Evolutionary conservation across 225 moss, liverwort and hornwort genomes (phyloP).

Genomic region (Climacium dendroides): DNA sequence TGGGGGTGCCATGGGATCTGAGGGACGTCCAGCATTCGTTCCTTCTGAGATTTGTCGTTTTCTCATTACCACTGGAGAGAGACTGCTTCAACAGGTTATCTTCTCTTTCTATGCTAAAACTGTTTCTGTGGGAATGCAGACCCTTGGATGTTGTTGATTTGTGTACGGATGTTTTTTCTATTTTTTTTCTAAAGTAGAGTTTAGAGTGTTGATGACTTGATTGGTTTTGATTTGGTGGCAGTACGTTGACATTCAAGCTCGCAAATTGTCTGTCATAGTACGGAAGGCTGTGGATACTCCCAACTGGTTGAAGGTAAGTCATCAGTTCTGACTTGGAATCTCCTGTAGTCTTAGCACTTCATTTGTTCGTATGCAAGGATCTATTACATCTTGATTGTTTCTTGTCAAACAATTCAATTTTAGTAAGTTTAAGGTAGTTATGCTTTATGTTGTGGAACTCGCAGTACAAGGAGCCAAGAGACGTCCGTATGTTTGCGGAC

Average conservation of each 20-base stretch:
- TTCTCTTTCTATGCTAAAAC: neutral
- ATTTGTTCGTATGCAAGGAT: neutral
- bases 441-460: neutral
- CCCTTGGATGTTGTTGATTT: neutral
- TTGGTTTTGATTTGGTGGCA: constrained; percentile 21
- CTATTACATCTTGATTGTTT: neutral
- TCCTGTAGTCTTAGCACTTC: neutral
- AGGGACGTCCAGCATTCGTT: constrained; percentile 86
- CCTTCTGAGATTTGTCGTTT: constrained; percentile 93
- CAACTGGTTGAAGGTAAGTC: constrained; percentile 80
- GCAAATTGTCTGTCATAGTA: constrained; percentile 67
- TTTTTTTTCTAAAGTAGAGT: neutral
- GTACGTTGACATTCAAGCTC: constrained; percentile 92
- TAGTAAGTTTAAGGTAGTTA: neutral
- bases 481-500: constrained; percentile 98
- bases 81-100: constrained; percentile 77
- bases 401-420: neutral
- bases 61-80: constrained; percentile 75
- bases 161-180: neutral
- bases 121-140: neutral
- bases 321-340: neutral
- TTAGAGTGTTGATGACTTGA: neutral
- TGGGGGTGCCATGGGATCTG: constrained; percentile 95
- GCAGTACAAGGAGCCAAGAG: constrained; percentile 99
- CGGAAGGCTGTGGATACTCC: constrained; percentile 99